These are phyloP conservation scores for Wickerhamiella slavikovae DNA, from an alignment of 805 yeast species.

Conservation along the genomic window DNA sequence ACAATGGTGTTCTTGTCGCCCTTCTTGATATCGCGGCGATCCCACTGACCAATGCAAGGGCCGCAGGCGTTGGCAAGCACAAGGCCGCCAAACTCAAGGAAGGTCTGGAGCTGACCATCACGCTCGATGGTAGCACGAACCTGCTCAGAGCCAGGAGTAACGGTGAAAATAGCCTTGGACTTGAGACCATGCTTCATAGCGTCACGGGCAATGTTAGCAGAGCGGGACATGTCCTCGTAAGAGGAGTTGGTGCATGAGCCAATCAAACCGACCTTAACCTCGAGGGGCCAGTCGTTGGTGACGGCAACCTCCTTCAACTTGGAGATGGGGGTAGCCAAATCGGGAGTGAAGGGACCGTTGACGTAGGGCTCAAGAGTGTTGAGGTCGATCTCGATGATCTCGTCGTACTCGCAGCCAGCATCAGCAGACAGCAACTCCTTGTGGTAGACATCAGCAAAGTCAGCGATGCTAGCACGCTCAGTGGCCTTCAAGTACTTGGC, in stretches of 20 bases:
- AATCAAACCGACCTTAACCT: conserved; percentile 82
- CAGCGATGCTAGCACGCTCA: conserved; percentile 65
- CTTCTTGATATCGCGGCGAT: conserved; percentile 77
- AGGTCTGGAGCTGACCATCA: conserved; percentile 79
- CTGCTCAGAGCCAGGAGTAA: conserved; percentile 97
- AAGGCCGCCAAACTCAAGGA: conserved; percentile 79
- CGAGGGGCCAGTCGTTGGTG: conserved; percentile 80
- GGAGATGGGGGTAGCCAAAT: conserved; percentile 87
- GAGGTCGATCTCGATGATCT: conserved; percentile 77
- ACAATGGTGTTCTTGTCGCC: conserved; percentile 93
- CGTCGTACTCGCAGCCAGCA: conserved; percentile 83
- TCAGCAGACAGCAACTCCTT: conserved; percentile 48
- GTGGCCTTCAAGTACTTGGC: conserved; percentile 73
- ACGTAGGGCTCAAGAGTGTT: conserved; percentile 83
- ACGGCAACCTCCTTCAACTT: conserved; percentile 65
- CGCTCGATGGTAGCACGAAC: conserved; percentile 95
- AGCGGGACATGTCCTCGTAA: conserved; percentile 94
- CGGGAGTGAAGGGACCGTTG: conserved; percentile 98
- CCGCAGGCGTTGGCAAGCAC: conserved; percentile 98
- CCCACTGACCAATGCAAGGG: conserved; percentile 99
- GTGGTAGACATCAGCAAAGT: conserved; percentile 54
- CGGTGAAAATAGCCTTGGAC: conserved; percentile 79
- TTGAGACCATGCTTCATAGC: conserved; percentile 83
- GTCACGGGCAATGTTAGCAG: conserved; percentile 78
- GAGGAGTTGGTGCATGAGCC: conserved; percentile 99